phyloP scores from a whole-genome alignment of 306 rosid genomes.

The apple (Malus domestica) region ASM211411v1 NC_041790.1:6696501-6697000 shows the following conservation, averaged over 20 bases:
- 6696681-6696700: constrained; percentile 27
- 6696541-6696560: constrained; percentile 19
- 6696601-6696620: constrained; percentile 49
- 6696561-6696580: constrained; percentile 42
- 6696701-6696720: neutral
- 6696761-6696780: neutral
- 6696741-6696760: neutral
- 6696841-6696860: neutral
- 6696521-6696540: neutral
- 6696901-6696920: neutral
- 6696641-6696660: constrained; percentile 74
- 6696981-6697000: neutral
- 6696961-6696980: neutral
- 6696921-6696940: neutral
- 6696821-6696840: neutral
- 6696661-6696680: constrained; percentile 52
- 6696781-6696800: neutral
- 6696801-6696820: neutral
- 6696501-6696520: neutral
- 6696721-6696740: neutral
- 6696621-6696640: constrained; percentile 48
- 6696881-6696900: neutral
- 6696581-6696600: constrained; percentile 34
- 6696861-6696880: neutral
- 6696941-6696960: neutral